A percentile compares a stretch with the other conserved stretches of the same genome.
Evolutionary conservation across 106 monocot genomes (phyloP).

Genomic region (Dendrobium officinale): DNA sequence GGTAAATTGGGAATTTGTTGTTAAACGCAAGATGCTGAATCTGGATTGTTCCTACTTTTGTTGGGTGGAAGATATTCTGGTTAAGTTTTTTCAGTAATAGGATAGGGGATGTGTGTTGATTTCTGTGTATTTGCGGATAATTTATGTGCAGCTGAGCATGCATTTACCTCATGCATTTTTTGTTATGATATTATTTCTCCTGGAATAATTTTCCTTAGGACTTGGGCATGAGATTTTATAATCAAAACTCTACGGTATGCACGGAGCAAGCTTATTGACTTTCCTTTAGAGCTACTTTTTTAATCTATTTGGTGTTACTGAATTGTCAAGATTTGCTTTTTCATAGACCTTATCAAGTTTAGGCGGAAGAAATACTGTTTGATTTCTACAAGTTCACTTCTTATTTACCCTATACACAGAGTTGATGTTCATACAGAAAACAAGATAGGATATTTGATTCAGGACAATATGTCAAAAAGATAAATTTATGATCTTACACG

Average conservation of each 20-base stretch:
- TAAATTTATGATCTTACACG: too few species aligned
- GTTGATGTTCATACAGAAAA: neutral
- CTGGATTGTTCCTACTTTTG: neutral
- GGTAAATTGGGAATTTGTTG: neutral
- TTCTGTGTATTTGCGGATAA: neutral
- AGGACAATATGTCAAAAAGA: too few species aligned
- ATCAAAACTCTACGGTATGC: neutral
- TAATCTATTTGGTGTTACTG: neutral
- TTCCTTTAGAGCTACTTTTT: neutral
- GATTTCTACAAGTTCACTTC: neutral
- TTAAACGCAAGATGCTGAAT: neutral
- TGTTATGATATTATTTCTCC: neutral
- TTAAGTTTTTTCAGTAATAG: neutral
- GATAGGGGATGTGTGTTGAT: neutral
- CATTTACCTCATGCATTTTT: neutral
- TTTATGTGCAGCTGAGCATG: neutral
- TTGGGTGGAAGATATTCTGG: neutral
- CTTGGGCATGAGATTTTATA: neutral
- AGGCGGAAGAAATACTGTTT: neutral
- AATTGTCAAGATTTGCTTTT: neutral
- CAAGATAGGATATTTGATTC: neutral
- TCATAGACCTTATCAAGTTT: neutral
- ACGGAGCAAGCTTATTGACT: neutral
- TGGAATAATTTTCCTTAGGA: neutral
- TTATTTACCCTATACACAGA: neutral